phyloP scores from a whole-genome alignment of 805 yeast genomes.

The Priceomyces castillae region DNA sequence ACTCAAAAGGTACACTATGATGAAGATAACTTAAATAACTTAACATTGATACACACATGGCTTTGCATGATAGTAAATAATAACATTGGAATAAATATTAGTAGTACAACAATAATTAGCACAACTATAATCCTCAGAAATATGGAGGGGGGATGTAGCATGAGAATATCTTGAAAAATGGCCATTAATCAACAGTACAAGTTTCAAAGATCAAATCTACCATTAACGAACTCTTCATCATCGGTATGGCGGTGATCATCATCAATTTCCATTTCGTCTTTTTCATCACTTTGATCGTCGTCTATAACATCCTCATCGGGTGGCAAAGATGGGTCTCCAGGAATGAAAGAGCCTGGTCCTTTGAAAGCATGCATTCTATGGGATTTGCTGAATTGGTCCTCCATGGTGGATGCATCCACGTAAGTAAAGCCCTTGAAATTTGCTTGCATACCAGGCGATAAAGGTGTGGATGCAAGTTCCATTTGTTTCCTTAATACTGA shows the following conservation, averaged over 20 bases:
- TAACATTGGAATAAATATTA: slow-evolving; percentile 1
- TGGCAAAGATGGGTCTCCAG: slow-evolving; percentile 76
- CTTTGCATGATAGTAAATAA: neutral
- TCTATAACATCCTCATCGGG: slow-evolving; percentile 83
- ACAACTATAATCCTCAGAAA: neutral
- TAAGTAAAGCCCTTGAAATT: slow-evolving; percentile 96
- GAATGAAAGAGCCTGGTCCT: slow-evolving; percentile 68
- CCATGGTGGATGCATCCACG: slow-evolving; percentile 90
- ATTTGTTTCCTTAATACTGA: slow-evolving; percentile 69
- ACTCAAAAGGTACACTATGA: no score
- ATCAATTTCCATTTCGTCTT: slow-evolving; percentile 49
- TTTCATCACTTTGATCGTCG: slow-evolving; percentile 54
- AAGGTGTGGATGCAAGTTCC: slow-evolving; percentile 71
- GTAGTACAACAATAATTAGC: neutral
- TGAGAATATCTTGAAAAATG: no score
- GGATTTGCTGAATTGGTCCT: slow-evolving; percentile 65
- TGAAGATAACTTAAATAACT: no score
- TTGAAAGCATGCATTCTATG: slow-evolving; percentile 38
- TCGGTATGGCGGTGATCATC: slow-evolving; percentile 59
- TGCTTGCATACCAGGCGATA: slow-evolving; percentile 93
- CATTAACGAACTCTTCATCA: slow-evolving; percentile 79
- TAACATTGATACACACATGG: neutral
- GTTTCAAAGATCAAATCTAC: slow-evolving; percentile 73
- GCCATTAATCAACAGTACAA: no score
- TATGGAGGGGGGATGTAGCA: neutral